phyloP scores from a whole-genome alignment of 352 stramenopile genomes.

The Thalassiosira livingstoniorum region DNA sequence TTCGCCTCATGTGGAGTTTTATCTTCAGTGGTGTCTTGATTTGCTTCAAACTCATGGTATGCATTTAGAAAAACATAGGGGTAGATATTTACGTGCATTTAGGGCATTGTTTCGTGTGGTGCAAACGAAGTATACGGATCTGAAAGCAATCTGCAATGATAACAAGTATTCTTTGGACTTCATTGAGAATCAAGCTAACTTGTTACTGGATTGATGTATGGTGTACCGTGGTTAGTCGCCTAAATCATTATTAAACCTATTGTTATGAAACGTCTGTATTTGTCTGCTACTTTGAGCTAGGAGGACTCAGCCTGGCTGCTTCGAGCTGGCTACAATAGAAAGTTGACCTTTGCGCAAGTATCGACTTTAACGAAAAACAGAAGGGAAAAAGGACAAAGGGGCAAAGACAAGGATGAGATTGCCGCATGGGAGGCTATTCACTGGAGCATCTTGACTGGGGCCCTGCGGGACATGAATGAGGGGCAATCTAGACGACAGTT shows the following conservation, averaged over 20 bases:
- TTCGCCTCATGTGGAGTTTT: slow-evolving; percentile 97
- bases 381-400: too few species aligned
- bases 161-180: slow-evolving; percentile 85
- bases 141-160: slow-evolving; percentile 80
- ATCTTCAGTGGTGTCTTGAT: slow-evolving; percentile 94
- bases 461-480: too few species aligned
- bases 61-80: slow-evolving; percentile 81
- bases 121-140: slow-evolving; percentile 74
- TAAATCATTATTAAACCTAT: slow-evolving; percentile 22
- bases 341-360: too few species aligned
- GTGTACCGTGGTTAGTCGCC: too few species aligned
- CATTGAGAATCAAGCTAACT: slow-evolving; percentile 73
- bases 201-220: slow-evolving; percentile 36
- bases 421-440: too few species aligned
- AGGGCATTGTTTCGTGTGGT: slow-evolving; percentile 78
- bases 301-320: too few species aligned
- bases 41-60: slow-evolving; percentile 93
- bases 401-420: too few species aligned
- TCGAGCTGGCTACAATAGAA: too few species aligned
- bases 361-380: too few species aligned
- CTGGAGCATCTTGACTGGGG: too few species aligned
- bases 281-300: not conserved
- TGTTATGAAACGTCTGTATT: too few species aligned
- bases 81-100: slow-evolving; percentile 82
- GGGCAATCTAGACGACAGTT: too few species aligned